These are phyloP conservation scores for Elaeis oleifera DNA, from an alignment of 202 grass and related monocot genomes.

Conservation along the genomic window DNA sequence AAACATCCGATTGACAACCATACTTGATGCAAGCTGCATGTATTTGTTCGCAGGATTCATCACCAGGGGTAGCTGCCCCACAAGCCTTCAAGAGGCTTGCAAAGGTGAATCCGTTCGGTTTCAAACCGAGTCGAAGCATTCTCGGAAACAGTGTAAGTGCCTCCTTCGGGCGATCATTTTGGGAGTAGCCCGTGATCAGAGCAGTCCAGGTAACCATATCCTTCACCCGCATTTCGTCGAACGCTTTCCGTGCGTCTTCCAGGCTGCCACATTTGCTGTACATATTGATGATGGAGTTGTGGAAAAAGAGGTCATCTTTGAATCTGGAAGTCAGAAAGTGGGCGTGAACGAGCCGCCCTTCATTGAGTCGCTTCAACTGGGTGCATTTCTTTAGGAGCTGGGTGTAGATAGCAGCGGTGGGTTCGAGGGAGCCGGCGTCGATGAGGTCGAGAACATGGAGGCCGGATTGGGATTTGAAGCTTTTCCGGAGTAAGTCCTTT, in stretches of 20 bases:
- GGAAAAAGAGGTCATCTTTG: conserved; percentile 11
- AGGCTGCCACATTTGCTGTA: conserved; percentile 27
- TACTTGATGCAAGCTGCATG: conserved; percentile 18
- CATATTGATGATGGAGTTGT: conserved; percentile 20
- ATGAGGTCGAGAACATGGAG: conserved; percentile 23
- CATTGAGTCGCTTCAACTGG: conserved; percentile 5
- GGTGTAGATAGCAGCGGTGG: conserved; percentile 7
- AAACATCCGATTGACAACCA: conserved; percentile 17
- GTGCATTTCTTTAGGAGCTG: conserved; percentile 14
- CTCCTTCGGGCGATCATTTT: conserved; percentile 17
- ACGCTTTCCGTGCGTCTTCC: conserved; percentile 21
- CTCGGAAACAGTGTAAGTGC: conserved; percentile 9
- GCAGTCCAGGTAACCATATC: conserved; percentile 31
- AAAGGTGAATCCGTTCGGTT: conserved; percentile 24
- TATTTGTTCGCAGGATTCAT: conserved; percentile 4
- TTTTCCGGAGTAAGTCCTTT: conserved; percentile 3
- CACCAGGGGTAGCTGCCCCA: not conserved
- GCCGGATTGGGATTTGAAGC: not conserved
- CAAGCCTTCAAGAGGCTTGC: conserved; percentile 27
- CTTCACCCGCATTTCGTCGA: conserved; percentile 23
- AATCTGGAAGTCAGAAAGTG: conserved; percentile 7
- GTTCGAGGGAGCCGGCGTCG: conserved; percentile 16
- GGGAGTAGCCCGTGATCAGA: conserved; percentile 26
- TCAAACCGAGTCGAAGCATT: conserved; percentile 16
- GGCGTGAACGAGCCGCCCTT: conserved; percentile 3